Percentiles rank a stretch among this genome's conserved stretches.
phyloP scores from a whole-genome alignment of 805 yeast species.

The Millerozyma acaciae region DNA sequence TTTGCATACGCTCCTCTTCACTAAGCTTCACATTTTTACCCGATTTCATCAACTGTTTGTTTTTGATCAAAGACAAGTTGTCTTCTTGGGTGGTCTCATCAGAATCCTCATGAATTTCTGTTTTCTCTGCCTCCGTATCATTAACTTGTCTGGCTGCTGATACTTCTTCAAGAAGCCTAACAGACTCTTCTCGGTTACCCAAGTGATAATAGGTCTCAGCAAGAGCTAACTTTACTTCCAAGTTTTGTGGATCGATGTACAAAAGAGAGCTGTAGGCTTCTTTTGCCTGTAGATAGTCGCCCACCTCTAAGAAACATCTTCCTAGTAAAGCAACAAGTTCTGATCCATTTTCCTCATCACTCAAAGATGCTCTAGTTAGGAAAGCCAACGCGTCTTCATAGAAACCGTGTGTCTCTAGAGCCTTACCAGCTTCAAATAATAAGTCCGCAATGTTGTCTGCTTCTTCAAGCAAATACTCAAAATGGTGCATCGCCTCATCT shows the following conservation, averaged over 20 bases:
- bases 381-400: conserved; percentile 74
- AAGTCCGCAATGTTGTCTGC: conserved; percentile 69
- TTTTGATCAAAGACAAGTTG: conserved; percentile 15
- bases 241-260: conserved; percentile 54
- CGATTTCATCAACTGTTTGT: conserved; percentile 8
- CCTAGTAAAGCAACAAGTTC: conserved; percentile 63
- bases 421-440: conserved; percentile 70
- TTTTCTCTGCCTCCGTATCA: conserved; percentile 1
- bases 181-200: conserved; percentile 57
- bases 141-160: background rate
- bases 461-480: conserved; percentile 52
- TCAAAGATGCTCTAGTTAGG: conserved; percentile 51
- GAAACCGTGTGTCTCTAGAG: conserved; percentile 62
- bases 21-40: conserved; percentile 19
- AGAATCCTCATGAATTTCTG: background rate
- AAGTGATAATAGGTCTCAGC: conserved; percentile 77
- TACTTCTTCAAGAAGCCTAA: conserved; percentile 51
- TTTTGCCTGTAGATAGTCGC: conserved; percentile 63
- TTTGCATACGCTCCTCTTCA: conserved; percentile 47
- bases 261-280: conserved; percentile 53
- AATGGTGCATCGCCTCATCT: conserved; percentile 72
- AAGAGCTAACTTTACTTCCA: conserved; percentile 71
- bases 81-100: conserved; percentile 7
- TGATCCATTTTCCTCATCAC: conserved; percentile 47
- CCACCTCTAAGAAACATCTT: conserved; percentile 71